Evolutionary conservation across 2,329 filamentous ascomycete species (phyloP), one percentile per base, ranked within the genome.

Genomic region (Cytospora leucostoma): DNA sequence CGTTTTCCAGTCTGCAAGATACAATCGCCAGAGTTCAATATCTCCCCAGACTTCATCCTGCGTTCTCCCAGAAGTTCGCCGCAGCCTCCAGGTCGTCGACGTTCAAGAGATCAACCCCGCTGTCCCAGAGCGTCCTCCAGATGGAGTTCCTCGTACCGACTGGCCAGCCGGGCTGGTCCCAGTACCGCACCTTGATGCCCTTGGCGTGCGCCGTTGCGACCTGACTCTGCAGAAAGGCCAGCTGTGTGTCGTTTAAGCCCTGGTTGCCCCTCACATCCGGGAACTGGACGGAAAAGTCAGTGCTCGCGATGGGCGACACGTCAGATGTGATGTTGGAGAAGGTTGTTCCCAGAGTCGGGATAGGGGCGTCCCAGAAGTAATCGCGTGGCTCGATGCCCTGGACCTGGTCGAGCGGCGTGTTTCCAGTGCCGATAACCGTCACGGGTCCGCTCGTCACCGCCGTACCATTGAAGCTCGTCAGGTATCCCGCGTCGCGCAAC

Each of bases 381-480:
- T 78, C 73, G 0, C 89, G 76, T 0, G 85, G 85, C 0, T 85
- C 84, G 66, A 90, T 88, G 70, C 76, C 72, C 13, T 79, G 76
- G 5, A 89, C 71, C 13, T 82, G 70, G 61, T 83, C 76, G 66
- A 87, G 85, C 0, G 82, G 84, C 0, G 84, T 81, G 66, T 84
- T 83, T 7, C 89, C 89, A 1, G 87, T 90, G 2, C 83, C 86
- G 4, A 91, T 84, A 7, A 91, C 82, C 0, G 88, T 91, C 32
- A 91, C 75, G 1, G 86, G 83, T 1, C 87, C 78, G 21, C 74
- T 69, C 21, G 82, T 71, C 1, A 88, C 69, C 12, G 74, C 69
- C 10, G 74, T 78, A 44, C 84, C 79, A 49, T 84, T 77, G 62
- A 82, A 79, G 62, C 74, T 78, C 8, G 79, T 80, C 19, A 87